Percentiles rank a stretch among this genome's conserved stretches.
Conservation (phyloP, 768 basidiomycete species). For the Artomyces pyxidatus region DNA sequence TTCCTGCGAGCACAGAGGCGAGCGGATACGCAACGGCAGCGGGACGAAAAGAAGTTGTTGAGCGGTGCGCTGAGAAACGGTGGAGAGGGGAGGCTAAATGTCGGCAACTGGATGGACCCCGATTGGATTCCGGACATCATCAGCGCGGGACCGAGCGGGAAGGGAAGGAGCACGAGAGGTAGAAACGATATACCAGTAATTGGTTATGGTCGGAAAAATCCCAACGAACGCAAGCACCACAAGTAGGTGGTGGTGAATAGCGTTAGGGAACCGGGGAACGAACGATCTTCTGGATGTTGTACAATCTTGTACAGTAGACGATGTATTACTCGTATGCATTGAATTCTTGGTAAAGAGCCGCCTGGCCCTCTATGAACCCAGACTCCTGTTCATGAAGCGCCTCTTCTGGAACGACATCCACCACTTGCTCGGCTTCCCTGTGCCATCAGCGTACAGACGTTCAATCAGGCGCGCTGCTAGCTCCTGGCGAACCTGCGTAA, state of each 20-base stretch:
- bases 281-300: background rate
- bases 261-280: no score
- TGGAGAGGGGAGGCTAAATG: slow-evolving; percentile 40
- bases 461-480: slow-evolving; percentile 81
- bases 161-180: slow-evolving; percentile 49
- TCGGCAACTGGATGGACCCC: slow-evolving; percentile 90
- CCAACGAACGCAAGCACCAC: slow-evolving; percentile 68
- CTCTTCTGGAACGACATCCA: slow-evolving; percentile 99
- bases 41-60: slow-evolving; percentile 71
- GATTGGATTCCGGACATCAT: slow-evolving; percentile 88
- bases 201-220: slow-evolving; percentile 84
- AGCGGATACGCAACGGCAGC: slow-evolving; percentile 61
- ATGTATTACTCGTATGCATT: slow-evolving; percentile 19
- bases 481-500: slow-evolving; percentile 91
- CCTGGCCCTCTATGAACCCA: slow-evolving; percentile 44
- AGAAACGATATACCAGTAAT: slow-evolving; percentile 72
- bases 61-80: slow-evolving; percentile 46
- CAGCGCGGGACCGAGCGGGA: slow-evolving; percentile 56
- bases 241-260: slow-evolving; percentile 34
- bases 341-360: background rate
- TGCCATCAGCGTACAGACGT: slow-evolving; percentile 85
- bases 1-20: slow-evolving; percentile 78
- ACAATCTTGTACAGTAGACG: slow-evolving; percentile 2
- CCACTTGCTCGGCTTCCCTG: slow-evolving; percentile 97
- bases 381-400: slow-evolving; percentile 88